Conservation (phyloP, 2,329 filamentous ascomycete genomes). For the Colletotrichum trifolii region DNA sequence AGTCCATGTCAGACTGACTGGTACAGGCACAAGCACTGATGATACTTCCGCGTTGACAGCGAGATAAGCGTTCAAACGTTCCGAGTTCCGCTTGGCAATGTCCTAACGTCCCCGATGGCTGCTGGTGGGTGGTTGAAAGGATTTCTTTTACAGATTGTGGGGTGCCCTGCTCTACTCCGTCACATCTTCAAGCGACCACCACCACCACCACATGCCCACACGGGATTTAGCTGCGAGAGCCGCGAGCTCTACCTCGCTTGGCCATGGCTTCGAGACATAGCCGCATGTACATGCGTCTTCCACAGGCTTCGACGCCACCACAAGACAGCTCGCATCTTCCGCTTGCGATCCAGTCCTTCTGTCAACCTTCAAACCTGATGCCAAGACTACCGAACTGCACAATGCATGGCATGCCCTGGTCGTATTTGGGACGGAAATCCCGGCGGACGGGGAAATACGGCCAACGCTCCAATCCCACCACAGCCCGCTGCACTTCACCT, state of each 20-base stretch:
- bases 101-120: conserved; percentile 6
- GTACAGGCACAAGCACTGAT: conserved; percentile 14
- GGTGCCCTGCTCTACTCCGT: not conserved
- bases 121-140: not conserved
- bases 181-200: not conserved
- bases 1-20: not conserved
- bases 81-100: not conserved
- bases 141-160: not conserved
- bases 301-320: conserved; percentile 17
- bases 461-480: not conserved
- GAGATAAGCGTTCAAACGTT: not conserved
- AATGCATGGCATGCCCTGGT: not conserved
- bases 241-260: conserved; percentile 6
- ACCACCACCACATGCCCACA: not conserved
- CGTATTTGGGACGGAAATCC: conserved; percentile 17
- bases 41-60: not conserved
- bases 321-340: conserved; percentile 11
- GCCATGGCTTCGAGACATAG: conserved; percentile 25
- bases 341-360: not conserved
- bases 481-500: conserved; percentile 8
- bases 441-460: conserved; percentile 4
- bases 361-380: conserved; percentile 4
- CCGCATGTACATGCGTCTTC: not conserved
- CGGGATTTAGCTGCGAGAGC: not conserved
- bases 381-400: conserved; percentile 9